These are phyloP conservation scores for Geotrichum carabidarum DNA, from an alignment of 1,139 yeast species.

Conservation along the genomic window DNA sequence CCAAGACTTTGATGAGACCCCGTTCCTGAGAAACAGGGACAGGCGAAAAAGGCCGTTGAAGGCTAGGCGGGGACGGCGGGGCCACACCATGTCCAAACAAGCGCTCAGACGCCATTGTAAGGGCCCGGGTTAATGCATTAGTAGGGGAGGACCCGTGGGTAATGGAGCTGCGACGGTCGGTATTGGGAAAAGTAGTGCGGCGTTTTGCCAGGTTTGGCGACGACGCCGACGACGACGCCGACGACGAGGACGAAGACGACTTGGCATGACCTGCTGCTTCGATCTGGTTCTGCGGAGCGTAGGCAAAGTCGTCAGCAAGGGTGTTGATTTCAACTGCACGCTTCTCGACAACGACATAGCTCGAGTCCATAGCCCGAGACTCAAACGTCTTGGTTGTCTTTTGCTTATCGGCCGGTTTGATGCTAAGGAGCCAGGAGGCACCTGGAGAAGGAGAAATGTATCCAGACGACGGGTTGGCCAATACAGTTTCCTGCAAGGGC, in stretches of 20 bases:
- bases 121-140: constrained; percentile 80
- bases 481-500: too few species aligned
- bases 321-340: constrained; percentile 93
- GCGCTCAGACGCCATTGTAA: constrained; percentile 82
- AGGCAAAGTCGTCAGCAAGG: constrained; percentile 78
- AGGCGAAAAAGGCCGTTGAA: constrained; percentile 21
- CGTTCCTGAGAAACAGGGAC: constrained; percentile 31
- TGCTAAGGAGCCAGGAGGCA: too few species aligned
- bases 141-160: constrained; percentile 65
- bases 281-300: constrained; percentile 23
- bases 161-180: constrained; percentile 30
- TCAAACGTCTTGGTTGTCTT: too few species aligned
- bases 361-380: constrained; percentile 40
- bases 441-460: too few species aligned
- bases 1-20: constrained; percentile 51
- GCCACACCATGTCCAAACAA: constrained; percentile 57
- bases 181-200: background rate
- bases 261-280: background rate
- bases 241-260: constrained; percentile 2
- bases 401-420: too few species aligned
- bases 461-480: too few species aligned
- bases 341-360: constrained; percentile 91
- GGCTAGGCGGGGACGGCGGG: constrained; percentile 22
- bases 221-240: too few species aligned
- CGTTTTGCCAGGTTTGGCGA: constrained; percentile 8